Evolutionary conservation across 495 filamentous ascomycete genomes (phyloP).

Genomic region (Aspergillus bertholletiae): DNA sequence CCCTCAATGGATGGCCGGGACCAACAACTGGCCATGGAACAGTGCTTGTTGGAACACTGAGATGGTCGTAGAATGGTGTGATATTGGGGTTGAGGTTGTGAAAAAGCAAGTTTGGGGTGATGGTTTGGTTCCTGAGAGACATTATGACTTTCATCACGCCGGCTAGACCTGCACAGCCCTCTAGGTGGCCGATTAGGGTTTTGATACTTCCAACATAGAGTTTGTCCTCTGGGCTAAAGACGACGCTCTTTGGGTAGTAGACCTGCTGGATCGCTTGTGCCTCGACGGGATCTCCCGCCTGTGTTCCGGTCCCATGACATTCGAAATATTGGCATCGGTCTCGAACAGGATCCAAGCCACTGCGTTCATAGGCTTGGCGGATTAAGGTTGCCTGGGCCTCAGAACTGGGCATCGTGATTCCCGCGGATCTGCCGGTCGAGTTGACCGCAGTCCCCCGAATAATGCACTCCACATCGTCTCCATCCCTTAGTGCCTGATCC

Average conservation of each 20-base stretch:
- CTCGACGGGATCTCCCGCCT: neutral
- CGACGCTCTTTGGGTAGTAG: too few species aligned
- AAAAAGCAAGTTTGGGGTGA: conserved; percentile 55
- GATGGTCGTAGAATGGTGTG: conserved; percentile 28
- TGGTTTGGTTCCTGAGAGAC: conserved; percentile 39
- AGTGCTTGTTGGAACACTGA: neutral
- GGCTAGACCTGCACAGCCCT: conserved; percentile 55
- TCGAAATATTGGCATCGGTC: neutral
- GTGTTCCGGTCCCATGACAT: neutral
- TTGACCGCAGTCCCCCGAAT: conserved; percentile 42
- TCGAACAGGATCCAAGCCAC: neutral
- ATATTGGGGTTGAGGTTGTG: conserved; percentile 43
- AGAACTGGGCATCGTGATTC: neutral
- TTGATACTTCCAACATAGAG: too few species aligned
- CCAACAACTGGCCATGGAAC: conserved; percentile 23
- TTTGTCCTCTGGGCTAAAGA: too few species aligned
- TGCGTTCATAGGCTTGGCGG: neutral
- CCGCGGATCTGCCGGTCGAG: conserved; percentile 27
- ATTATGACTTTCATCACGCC: conserved; percentile 52
- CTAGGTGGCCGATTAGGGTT: too few species aligned
- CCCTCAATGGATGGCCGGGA: conserved; percentile 20
- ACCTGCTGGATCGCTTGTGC: neutral
- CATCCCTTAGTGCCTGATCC: conserved; percentile 18
- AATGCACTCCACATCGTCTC: conserved; percentile 28
- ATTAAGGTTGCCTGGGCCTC: neutral